These are phyloP conservation scores for Globisporangium megalacanthum DNA, from an alignment of 352 stramenopile genomes.

Conservation along the genomic window DNA sequence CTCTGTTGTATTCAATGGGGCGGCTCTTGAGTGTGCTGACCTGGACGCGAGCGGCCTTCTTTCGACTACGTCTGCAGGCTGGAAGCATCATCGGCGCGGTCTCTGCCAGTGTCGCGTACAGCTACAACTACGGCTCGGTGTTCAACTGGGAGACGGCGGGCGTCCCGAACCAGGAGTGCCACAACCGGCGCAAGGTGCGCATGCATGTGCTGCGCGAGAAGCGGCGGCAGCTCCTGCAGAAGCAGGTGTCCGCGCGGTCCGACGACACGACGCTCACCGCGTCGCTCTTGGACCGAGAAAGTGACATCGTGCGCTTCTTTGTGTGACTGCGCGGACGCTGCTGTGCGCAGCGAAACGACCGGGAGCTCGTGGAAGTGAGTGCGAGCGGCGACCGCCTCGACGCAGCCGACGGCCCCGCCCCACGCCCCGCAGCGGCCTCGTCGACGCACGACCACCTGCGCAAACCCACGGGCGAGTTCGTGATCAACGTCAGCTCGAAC, in stretches of 20 bases:
- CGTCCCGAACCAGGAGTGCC: constrained; percentile 23
- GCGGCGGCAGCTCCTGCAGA: constrained; percentile 14
- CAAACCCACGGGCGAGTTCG: constrained; percentile 16
- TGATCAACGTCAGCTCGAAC: constrained; percentile 20
- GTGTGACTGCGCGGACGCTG: constrained; percentile 4
- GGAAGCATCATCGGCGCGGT: constrained; percentile 62
- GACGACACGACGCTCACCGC: constrained; percentile 12
- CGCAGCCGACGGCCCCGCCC: not conserved
- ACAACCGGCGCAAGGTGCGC: constrained; percentile 23
- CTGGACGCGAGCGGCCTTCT: not conserved
- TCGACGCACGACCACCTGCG: constrained; percentile 8
- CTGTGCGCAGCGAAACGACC: constrained; percentile 19
- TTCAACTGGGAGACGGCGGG: constrained; percentile 35
- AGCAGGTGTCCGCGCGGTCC: constrained; percentile 13
- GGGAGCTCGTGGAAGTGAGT: constrained; percentile 16
- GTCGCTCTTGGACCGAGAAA: constrained; percentile 13
- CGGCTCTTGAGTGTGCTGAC: not conserved
- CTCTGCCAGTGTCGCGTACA: constrained; percentile 46
- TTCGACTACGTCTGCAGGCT: constrained; percentile 12
- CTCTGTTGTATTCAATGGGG: too few relatives aligned
- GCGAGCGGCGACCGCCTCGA: constrained; percentile 3
- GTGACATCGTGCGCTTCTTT: constrained; percentile 21
- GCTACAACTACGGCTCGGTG: constrained; percentile 65
- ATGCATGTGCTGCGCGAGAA: constrained; percentile 17
- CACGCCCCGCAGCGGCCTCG: constrained; percentile 4